phyloP scores from a whole-genome alignment of 352 stramenopile genomes.

The Phytopythium boreale region DNA sequence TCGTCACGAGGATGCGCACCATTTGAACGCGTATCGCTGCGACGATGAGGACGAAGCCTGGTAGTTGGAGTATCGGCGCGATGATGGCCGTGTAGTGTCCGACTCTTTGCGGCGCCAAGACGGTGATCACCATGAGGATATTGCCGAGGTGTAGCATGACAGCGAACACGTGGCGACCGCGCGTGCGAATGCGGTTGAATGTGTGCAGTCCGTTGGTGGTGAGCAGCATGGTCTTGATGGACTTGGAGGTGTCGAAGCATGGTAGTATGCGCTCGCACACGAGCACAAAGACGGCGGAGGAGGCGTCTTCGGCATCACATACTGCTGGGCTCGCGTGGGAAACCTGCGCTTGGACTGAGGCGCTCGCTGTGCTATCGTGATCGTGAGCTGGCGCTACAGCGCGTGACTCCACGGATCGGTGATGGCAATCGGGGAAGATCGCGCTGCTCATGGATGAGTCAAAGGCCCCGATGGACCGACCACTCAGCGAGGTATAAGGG shows the following conservation, averaged over 20 bases:
- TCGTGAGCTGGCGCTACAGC: too few relatives aligned
- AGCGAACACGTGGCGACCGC: conserved; percentile 11
- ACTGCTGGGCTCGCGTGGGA: too few relatives aligned
- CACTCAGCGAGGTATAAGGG: not conserved
- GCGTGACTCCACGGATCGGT: not conserved
- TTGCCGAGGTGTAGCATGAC: conserved; percentile 18
- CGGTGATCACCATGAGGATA: conserved; percentile 18
- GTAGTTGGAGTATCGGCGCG: conserved; percentile 18
- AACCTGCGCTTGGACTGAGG: too few relatives aligned
- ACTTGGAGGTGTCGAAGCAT: conserved; percentile 22
- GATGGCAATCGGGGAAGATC: not conserved
- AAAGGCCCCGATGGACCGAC: not conserved
- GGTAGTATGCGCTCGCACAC: conserved; percentile 9
- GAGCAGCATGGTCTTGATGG: conserved; percentile 23
- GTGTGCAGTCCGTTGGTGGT: conserved; percentile 8
- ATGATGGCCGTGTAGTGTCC: conserved; percentile 16
- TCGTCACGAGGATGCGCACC: conserved; percentile 18
- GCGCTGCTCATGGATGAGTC: not conserved
- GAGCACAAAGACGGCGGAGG: not conserved
- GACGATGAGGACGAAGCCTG: conserved; percentile 21
- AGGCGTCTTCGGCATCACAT: too few relatives aligned
- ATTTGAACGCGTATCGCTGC: conserved; percentile 23
- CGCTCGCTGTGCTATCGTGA: too few relatives aligned
- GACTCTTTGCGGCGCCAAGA: conserved; percentile 4
- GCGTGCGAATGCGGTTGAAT: conserved; percentile 14